Percentiles rank a stretch among this genome's conserved stretches.
Evolutionary conservation across 257 asterid species (phyloP).

Genomic region (Solanum pinnatisectum): DNA sequence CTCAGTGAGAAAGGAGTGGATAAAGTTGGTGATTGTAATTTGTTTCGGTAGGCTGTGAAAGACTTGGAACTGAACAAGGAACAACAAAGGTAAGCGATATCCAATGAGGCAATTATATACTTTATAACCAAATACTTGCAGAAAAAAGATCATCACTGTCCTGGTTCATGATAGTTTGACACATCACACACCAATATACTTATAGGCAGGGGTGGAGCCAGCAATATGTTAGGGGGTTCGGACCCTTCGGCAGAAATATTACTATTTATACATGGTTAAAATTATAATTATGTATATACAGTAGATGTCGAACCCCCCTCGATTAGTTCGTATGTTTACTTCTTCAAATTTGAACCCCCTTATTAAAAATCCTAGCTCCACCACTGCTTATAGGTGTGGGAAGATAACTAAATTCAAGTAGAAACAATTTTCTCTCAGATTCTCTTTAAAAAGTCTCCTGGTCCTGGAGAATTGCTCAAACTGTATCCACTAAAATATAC

Average conservation of each 20-base stretch:
- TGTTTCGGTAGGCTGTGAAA: constrained; percentile 58
- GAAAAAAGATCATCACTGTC: background rate
- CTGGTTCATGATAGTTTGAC: background rate
- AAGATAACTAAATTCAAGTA: background rate
- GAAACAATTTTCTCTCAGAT: background rate
- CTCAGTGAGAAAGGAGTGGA: constrained; percentile 66
- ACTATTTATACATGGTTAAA: no score
- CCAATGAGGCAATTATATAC: background rate
- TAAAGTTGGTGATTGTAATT: constrained; percentile 55
- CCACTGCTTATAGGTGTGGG: background rate
- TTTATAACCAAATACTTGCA: background rate
- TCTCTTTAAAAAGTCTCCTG: background rate
- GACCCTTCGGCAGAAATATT: no score
- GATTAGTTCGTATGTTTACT: no score
- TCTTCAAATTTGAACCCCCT: no score
- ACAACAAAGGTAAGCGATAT: background rate
- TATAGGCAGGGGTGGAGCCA: no score
- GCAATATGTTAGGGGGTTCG: no score
- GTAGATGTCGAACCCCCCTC: no score
- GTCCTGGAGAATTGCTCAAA: background rate
- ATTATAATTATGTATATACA: no score
- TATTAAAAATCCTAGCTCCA: no score
- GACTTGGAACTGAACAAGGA: constrained; percentile 39
- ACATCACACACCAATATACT: background rate
- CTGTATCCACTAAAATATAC: background rate